phyloP scores from a whole-genome alignment of 352 stramenopile species.

The Pythium volutum region DNA sequence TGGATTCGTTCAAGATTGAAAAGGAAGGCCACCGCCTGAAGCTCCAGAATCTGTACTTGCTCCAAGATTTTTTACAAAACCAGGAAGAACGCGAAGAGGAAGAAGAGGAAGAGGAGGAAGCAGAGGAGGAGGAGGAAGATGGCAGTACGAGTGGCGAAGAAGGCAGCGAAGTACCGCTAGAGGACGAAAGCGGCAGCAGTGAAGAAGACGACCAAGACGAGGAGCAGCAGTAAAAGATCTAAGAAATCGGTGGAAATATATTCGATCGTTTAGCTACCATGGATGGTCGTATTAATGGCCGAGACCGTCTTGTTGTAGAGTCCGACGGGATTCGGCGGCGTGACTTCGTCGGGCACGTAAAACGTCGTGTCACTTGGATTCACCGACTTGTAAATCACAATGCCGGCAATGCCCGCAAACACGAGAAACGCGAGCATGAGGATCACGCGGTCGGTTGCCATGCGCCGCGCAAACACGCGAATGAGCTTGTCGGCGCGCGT shows the following conservation, averaged over 20 bases:
- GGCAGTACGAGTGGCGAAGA: slow-evolving; percentile 7
- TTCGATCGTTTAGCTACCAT: slow-evolving; percentile 15
- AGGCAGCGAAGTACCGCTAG: slow-evolving; percentile 15
- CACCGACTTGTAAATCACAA: slow-evolving; percentile 82
- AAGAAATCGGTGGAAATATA: too few species aligned
- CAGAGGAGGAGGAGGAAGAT: slow-evolving; percentile 21
- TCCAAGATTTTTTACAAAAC: slow-evolving; percentile 48
- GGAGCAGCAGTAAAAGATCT: not conserved
- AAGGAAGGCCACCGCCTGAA: slow-evolving; percentile 75
- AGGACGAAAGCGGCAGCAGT: slow-evolving; percentile 25
- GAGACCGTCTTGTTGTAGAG: slow-evolving; percentile 78
- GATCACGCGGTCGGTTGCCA: slow-evolving; percentile 83
- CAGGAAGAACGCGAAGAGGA: slow-evolving; percentile 29
- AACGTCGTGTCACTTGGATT: slow-evolving; percentile 76
- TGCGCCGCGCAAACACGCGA: slow-evolving; percentile 71
- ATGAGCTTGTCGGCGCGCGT: slow-evolving; percentile 81
- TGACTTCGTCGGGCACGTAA: slow-evolving; percentile 84
- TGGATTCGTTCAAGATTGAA: slow-evolving; percentile 60
- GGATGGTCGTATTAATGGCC: slow-evolving; percentile 55
- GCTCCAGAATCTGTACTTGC: slow-evolving; percentile 55
- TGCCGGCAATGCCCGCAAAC: slow-evolving; percentile 74
- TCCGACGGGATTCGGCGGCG: slow-evolving; percentile 62
- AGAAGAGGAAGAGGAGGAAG: slow-evolving; percentile 27
- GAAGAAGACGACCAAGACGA: slow-evolving; percentile 10
- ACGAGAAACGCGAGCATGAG: slow-evolving; percentile 76